A percentile compares a stretch with the other conserved stretches of the same genome.
phyloP scores from a whole-genome alignment of 306 rosid species.

The Glycine tomentella region DNA sequence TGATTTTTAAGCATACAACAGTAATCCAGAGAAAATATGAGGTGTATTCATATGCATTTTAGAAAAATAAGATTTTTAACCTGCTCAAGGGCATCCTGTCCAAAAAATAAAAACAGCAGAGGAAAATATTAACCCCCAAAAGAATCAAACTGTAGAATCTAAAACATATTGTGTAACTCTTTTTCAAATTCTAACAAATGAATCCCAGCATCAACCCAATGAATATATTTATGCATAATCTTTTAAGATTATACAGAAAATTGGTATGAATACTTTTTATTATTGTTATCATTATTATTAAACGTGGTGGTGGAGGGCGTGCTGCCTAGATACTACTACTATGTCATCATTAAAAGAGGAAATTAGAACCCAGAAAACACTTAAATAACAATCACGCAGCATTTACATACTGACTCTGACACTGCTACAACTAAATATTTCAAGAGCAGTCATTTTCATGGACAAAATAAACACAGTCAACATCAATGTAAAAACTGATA shows the following conservation, averaged over 20 bases:
- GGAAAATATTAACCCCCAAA: background rate
- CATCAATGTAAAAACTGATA: background rate
- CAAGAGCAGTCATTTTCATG: background rate
- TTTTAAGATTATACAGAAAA: background rate
- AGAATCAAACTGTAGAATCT: background rate
- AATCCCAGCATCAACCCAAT: background rate
- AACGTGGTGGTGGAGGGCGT: background rate
- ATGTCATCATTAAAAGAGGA: background rate
- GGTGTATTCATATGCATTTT: no score
- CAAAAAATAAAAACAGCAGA: background rate
- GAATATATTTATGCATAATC: background rate
- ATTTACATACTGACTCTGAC: background rate
- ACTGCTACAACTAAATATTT: constrained; percentile 10
- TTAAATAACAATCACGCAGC: background rate
- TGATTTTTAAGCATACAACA: background rate
- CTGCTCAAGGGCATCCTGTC: background rate
- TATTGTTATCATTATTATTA: background rate
- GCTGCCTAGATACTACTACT: background rate
- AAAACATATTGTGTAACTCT: background rate
- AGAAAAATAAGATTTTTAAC: background rate
- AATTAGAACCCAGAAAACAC: background rate
- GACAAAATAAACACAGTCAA: background rate
- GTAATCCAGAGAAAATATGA: background rate
- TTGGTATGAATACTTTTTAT: background rate
- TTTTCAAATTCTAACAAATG: background rate